Base-by-base conservation (phyloP, 1,139 yeast genomes). In the Blastobotrys serpentis region DNA sequence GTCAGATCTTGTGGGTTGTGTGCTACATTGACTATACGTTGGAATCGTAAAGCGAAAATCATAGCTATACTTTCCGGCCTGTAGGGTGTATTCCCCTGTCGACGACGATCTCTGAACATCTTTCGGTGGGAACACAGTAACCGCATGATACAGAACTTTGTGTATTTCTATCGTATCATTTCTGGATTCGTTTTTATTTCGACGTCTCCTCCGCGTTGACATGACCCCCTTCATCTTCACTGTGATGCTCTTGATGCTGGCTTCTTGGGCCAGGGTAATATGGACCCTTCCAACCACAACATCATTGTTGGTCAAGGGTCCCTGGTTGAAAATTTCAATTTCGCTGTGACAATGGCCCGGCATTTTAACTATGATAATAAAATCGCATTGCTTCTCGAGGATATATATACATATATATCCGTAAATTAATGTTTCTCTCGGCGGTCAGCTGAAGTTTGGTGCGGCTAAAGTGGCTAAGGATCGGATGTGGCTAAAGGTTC, bases 151-250 rank as follows among this genome's bases (percentile, higher is more conserved):
- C 38, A 82, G 67, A n/a, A 82, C 71, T 55, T 76, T 75, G 63
- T 82, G 87, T 13, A 67, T 65, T 59, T 81, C 86, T 30, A 54
- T 55, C 2, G 62, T 56, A 33, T n/a, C n/a, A n/a, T n/a, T n/a
- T n/a, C n/a, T n/a, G 56, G 51, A 46, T 55, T 41, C 49, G 55
- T 40, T 52, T 47, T 21, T 38, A 49, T 40, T 32, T 48, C 34
- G 63, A 55, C 48, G 54, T 52, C 52, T 61, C 58, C 45, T 3
- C 29, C 48, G 11, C 0, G 82, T 67, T 34, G 61, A 65, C 17
- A 82, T 62, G 3, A 77, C 66, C 0, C 86, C 87, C 58, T 80
- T 83, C 25, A 82, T 68, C 59, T 81, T 81, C 48, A 81, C 83
- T 55, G 75, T 78, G 44, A 82, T 77, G 55, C 72, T 70, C 42